Conservation (phyloP, 2,329 filamentous ascomycete species). For the Pyricularia grisea region DNA sequence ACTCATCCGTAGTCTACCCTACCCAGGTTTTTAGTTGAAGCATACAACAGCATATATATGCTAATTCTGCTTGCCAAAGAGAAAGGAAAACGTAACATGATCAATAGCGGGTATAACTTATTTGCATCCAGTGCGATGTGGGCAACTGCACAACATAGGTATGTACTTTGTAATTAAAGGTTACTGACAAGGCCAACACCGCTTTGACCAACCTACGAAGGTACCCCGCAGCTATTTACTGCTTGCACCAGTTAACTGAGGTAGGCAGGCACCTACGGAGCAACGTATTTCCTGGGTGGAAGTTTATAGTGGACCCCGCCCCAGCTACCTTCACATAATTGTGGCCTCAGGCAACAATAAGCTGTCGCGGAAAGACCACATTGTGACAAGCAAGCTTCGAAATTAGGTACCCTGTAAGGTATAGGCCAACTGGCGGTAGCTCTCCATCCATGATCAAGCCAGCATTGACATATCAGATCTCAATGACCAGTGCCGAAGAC, state of each 20-base stretch:
- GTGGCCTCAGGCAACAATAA: slow-evolving; percentile 4
- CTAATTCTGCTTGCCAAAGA: neutral
- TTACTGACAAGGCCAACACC: no score
- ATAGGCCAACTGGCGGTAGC: slow-evolving; percentile 8
- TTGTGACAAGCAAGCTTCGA: slow-evolving; percentile 6
- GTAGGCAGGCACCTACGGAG: no score
- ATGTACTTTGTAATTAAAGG: no score
- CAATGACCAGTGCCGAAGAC: neutral
- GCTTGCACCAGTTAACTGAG: neutral
- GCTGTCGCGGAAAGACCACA: slow-evolving; percentile 6
- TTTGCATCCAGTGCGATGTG: no score
- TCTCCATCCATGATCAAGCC: slow-evolving; percentile 7
- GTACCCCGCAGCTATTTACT: neutral
- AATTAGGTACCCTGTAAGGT: neutral
- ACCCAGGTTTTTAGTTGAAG: no score
- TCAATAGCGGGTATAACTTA: no score
- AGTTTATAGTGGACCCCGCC: neutral
- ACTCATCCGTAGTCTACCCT: neutral
- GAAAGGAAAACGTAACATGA: no score
- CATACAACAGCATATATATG: neutral
- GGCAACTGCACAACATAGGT: no score
- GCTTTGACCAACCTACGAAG: neutral
- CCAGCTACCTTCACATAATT: neutral
- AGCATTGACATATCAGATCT: neutral
- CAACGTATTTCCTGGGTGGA: neutral